Evolutionary conservation across 345 rosid genomes (phyloP), one percentile per base, ranked within the genome.

Genomic region (Lumnitzera littorea): DNA sequence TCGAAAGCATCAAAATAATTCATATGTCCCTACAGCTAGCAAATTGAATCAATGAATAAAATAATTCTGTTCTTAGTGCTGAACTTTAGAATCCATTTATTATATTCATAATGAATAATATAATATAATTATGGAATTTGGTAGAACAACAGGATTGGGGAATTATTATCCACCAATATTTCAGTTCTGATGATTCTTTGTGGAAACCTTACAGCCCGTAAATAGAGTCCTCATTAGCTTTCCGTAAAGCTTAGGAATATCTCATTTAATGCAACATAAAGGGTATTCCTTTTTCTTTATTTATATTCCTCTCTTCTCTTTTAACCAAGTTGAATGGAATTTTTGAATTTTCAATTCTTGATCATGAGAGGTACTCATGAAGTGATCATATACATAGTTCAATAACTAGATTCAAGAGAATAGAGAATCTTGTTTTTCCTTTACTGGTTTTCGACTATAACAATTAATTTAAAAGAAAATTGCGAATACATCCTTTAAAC

Each of bases 171-270:
- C 54, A 62, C 24, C 68, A 57, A 56, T 13, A 53, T 57, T 14
- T 50, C 4, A 65, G 15, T 60, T 58, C 8, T 47, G 51, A 68
- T 60, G 76, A 77, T 74, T 80, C 81, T 71, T 48, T 5, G 12
- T 13, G 61, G 57, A 65, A 67, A 58, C 79, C 73, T 76, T 65
- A 66, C 79, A 25, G 63, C 77, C 83, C 81, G 74, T 73, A 82
- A 74, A 72, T 76, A 81, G 67, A 61, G 50, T 60, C 72, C 61
- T 76, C 83, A 55, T 69, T 62, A 13, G 61, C 79, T 81, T 75
- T 78, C 79, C 73, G 69, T 67, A 74, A 78, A 74, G 81, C 66
- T 20, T 52, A 17, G 59, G 83, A 76, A 81, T 81, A 81, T 76
- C 80, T 78, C 72, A 61, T 57, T 47, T 67, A 65, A 67, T 72